phyloP scores from a whole-genome alignment of 2,329 filamentous ascomycete species.

The Alternaria metachromatica region DNA sequence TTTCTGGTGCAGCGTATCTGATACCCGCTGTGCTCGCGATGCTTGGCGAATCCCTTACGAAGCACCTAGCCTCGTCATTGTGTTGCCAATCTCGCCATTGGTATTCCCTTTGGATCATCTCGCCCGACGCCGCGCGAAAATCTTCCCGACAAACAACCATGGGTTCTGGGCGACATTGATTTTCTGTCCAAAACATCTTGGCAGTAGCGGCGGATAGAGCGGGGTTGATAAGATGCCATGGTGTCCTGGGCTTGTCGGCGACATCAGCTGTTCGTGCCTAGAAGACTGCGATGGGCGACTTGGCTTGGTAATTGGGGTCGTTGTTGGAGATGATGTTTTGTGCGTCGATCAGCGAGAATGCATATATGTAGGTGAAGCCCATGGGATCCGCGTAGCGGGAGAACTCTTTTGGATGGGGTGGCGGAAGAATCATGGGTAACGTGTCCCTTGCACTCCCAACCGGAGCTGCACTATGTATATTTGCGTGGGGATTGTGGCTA shows the following conservation, averaged over 20 bases:
- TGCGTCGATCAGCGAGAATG: conserved; percentile 12
- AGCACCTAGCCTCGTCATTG: background rate
- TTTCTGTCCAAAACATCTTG: background rate
- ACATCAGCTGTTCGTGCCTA: background rate
- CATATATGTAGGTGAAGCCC: conserved; percentile 21
- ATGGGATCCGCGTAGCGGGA: conserved; percentile 18
- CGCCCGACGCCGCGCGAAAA: background rate
- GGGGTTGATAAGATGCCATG: background rate
- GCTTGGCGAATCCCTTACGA: background rate
- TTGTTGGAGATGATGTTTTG: background rate
- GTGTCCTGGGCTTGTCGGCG: background rate
- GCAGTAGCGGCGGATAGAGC: background rate
- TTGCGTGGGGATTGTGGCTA: background rate
- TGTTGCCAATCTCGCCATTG: background rate
- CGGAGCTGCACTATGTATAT: background rate
- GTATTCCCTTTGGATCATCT: background rate
- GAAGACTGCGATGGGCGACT: background rate
- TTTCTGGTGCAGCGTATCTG: too few species aligned
- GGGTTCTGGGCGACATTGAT: background rate
- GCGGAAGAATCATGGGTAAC: background rate
- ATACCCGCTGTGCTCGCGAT: background rate
- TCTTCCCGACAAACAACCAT: background rate
- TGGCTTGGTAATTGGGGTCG: too few species aligned
- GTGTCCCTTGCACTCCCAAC: background rate
- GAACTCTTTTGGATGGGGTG: background rate